A percentile compares a stretch with the other conserved stretches of the same genome.
Conservation (phyloP, 2,329 filamentous ascomycete species). For the Colletotrichum phormii region DNA sequence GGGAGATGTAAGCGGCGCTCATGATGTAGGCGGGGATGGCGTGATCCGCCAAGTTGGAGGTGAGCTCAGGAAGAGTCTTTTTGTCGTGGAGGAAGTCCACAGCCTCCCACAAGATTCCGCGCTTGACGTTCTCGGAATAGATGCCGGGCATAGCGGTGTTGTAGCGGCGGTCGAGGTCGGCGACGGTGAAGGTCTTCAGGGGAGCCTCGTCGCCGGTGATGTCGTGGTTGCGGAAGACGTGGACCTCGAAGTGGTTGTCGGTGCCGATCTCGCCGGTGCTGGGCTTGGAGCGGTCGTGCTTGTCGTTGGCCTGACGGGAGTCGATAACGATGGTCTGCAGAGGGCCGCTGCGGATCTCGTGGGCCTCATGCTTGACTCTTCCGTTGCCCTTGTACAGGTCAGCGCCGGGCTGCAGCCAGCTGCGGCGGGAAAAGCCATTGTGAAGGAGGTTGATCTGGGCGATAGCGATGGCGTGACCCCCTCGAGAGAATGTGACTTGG, state of each 20-base stretch:
- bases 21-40: not conserved
- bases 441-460: constrained; percentile 9
- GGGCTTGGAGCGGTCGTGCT: constrained; percentile 17
- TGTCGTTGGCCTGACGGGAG: constrained; percentile 30
- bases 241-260: constrained; percentile 13
- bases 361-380: constrained; percentile 30
- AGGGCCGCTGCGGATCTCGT: constrained; percentile 5
- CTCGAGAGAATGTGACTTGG: constrained; percentile 14
- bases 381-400: constrained; percentile 33
- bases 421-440: constrained; percentile 15
- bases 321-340: constrained; percentile 35
- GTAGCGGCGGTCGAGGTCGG: constrained; percentile 8
- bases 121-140: constrained; percentile 14
- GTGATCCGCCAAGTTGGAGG: not conserved
- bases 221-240: constrained; percentile 5
- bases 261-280: constrained; percentile 18
- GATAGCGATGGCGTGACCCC: not conserved
- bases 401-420: constrained; percentile 8
- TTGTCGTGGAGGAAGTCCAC: constrained; percentile 3
- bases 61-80: not conserved
- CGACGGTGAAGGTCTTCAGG: constrained; percentile 8
- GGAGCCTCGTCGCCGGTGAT: constrained; percentile 1
- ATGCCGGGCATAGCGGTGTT: constrained; percentile 1
- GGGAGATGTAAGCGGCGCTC: not conserved
- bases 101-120: constrained; percentile 12